phyloP scores from a whole-genome alignment of 768 basidiomycete species.

The Mycena sanguinolenta region DNA sequence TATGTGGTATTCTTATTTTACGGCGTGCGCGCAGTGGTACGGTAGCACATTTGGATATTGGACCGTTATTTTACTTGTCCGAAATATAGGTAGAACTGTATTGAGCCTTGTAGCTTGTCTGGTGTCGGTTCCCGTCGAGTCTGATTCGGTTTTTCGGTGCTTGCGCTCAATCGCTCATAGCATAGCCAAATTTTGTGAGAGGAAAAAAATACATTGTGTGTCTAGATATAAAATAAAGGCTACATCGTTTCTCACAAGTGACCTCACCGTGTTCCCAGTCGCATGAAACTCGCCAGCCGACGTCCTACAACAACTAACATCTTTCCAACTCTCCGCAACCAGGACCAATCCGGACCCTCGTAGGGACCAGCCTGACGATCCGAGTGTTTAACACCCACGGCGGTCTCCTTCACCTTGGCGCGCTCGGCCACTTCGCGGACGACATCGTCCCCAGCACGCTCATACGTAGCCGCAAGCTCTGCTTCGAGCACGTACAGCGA shows the following conservation, averaged over 20 bases:
- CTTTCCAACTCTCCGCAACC: slow-evolving; percentile 14
- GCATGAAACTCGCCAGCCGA: slow-evolving; percentile 8
- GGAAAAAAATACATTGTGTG: not conserved
- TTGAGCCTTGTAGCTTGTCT: too few species aligned
- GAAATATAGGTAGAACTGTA: too few species aligned
- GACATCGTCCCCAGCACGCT: slow-evolving; percentile 67
- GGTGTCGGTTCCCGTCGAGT: too few species aligned
- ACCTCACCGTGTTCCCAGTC: not conserved
- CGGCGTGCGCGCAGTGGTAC: too few species aligned
- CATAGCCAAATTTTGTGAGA: not conserved
- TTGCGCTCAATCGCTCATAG: too few species aligned
- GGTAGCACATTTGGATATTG: too few species aligned
- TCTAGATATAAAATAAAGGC: not conserved
- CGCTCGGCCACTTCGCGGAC: slow-evolving; percentile 52
- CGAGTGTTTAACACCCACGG: not conserved
- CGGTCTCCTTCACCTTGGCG: slow-evolving; percentile 21
- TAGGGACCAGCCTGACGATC: not conserved
- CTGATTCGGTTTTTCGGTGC: too few species aligned
- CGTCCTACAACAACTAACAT: slow-evolving; percentile 1
- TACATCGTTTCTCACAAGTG: not conserved
- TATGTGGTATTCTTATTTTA: too few species aligned
- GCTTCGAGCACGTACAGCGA: slow-evolving; percentile 66
- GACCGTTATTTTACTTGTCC: too few species aligned
- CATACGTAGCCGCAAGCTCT: slow-evolving; percentile 71
- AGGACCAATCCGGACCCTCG: slow-evolving; percentile 18